Conservation (phyloP, 805 yeast species). For the Nakazawaea populi region DNA sequence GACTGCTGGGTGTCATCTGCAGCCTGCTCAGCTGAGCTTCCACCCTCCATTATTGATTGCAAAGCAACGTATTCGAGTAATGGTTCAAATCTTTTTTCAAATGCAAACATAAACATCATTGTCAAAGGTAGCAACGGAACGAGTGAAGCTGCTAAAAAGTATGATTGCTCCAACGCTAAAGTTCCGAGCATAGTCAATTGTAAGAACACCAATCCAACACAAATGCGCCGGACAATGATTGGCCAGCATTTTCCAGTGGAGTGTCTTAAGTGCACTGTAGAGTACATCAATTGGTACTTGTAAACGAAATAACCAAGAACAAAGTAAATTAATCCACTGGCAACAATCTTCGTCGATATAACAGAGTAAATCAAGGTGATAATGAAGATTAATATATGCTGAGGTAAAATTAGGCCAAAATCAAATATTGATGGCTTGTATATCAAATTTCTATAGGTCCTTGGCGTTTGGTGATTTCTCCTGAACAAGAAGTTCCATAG, state of each 20-base stretch:
- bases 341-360: constrained; percentile 78
- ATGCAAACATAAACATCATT: constrained; percentile 38
- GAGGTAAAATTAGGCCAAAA: constrained; percentile 80
- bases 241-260: constrained; percentile 93
- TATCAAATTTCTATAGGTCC: constrained; percentile 44
- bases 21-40: background rate
- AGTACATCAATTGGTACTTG: constrained; percentile 85
- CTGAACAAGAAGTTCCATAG: constrained; percentile 34
- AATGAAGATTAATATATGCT: constrained; percentile 79
- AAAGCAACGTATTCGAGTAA: constrained; percentile 50
- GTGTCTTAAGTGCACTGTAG: constrained; percentile 93
- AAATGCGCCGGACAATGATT: constrained; percentile 49
- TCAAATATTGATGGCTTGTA: constrained; percentile 56
- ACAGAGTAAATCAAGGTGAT: constrained; percentile 85
- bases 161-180: constrained; percentile 53
- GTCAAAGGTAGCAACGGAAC: constrained; percentile 45
- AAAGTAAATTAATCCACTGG: constrained; percentile 82
- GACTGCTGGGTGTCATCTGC: constrained; percentile 17
- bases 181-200: constrained; percentile 64
- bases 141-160: constrained; percentile 39
- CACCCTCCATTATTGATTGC: constrained; percentile 42
- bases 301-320: constrained; percentile 81
- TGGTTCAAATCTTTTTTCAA: constrained; percentile 50
- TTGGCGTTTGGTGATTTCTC: constrained; percentile 37
- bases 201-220: constrained; percentile 48